These are phyloP conservation scores for Tremellales sp. DNA, from an alignment of 1,284 basidiomycete genomes.

Conservation along the genomic window DNA sequence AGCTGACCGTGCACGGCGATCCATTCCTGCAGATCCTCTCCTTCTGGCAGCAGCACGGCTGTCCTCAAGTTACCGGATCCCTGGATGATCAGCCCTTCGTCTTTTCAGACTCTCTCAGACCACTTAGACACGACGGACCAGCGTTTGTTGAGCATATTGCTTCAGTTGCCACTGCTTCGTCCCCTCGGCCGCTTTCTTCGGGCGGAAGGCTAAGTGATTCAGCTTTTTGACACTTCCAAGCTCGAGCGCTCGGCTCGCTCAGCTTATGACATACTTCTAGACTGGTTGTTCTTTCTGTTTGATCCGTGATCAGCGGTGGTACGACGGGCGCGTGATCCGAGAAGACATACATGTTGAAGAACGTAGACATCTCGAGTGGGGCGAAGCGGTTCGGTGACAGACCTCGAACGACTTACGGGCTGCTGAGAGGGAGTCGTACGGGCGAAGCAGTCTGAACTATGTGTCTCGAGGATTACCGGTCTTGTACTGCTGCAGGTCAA, in stretches of 20 bases:
- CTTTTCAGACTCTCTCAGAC: conserved; percentile 6
- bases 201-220: conserved; percentile 70
- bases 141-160: conserved; percentile 93
- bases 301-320: conserved; percentile 19
- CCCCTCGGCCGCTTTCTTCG: conserved; percentile 90
- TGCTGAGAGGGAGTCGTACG: neutral
- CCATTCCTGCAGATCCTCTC: conserved; percentile 94
- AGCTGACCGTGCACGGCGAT: conserved; percentile 86
- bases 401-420: neutral
- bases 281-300: conserved; percentile 39
- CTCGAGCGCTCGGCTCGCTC: neutral
- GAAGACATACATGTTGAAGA: conserved; percentile 37
- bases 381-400: too few relatives aligned
- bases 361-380: conserved; percentile 30
- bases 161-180: conserved; percentile 96
- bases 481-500: too few relatives aligned
- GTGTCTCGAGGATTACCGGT: too few relatives aligned
- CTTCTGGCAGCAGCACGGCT: conserved; percentile 86
- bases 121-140: too few relatives aligned
- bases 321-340: neutral
- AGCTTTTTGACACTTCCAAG: neutral
- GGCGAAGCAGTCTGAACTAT: too few relatives aligned
- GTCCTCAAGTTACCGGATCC: conserved; percentile 88
- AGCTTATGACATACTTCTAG: conserved; percentile 27
- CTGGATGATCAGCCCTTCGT: conserved; percentile 50